Percentiles rank a stretch among this genome's conserved stretches.
Conservation (phyloP, 257 asterid species). For the Cordia subcordata region DNA sequence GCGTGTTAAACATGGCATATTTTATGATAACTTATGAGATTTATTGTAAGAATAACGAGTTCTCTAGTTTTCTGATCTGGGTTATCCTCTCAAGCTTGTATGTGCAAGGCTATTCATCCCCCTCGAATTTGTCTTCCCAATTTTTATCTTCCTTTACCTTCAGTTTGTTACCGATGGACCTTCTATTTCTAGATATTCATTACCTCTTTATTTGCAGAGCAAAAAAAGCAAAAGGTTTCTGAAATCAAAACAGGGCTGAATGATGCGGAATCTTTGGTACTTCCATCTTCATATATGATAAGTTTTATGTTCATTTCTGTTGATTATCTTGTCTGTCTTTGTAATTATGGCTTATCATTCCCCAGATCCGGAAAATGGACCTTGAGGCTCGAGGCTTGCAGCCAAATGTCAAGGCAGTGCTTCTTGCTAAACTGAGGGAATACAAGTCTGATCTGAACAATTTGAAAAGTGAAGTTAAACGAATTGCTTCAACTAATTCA, state of each 20-base stretch:
- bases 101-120: too few species aligned
- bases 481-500: conserved; percentile 45
- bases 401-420: conserved; percentile 70
- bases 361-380: conserved; percentile 80
- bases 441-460: conserved; percentile 76
- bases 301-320: neutral
- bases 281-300: neutral
- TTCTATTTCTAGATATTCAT: neutral
- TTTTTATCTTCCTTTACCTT: neutral
- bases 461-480: conserved; percentile 62
- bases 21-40: too few species aligned
- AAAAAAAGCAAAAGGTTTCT: conserved; percentile 61
- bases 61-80: too few species aligned
- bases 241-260: conserved; percentile 63
- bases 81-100: too few species aligned
- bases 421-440: conserved; percentile 78
- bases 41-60: too few species aligned
- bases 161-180: neutral
- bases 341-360: conserved; percentile 18
- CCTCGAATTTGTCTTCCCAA: too few species aligned
- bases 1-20: too few species aligned
- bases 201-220: conserved; percentile 45
- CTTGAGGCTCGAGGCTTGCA: conserved; percentile 77
- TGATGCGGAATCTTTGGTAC: conserved; percentile 80
- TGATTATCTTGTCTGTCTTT: neutral